phyloP scores from a whole-genome alignment of 345 rosid species.

The Iberis pinnata region DNA sequence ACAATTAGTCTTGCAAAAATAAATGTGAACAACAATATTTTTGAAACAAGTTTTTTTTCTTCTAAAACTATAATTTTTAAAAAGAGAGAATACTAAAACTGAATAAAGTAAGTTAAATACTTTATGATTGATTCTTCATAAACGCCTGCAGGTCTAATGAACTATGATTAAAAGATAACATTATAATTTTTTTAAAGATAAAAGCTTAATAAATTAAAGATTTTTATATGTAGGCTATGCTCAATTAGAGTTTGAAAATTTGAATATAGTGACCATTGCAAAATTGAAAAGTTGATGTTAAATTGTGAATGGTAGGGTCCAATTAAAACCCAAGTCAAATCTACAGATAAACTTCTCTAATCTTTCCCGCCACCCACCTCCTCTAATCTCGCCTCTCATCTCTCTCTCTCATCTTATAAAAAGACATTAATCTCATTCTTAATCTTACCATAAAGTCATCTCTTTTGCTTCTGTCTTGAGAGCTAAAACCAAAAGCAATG shows the following conservation, averaged over 20 bases:
- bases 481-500: slow-evolving; percentile 4
- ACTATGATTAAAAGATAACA: slow-evolving; percentile 5
- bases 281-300: slow-evolving; percentile 18
- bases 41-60: no score
- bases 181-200: no score
- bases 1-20: no score
- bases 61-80: no score
- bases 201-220: background rate
- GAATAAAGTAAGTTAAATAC: background rate
- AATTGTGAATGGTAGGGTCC: slow-evolving; percentile 19
- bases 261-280: slow-evolving; percentile 19
- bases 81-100: no score
- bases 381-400: slow-evolving; percentile 34
- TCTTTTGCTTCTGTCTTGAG: slow-evolving; percentile 2
- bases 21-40: no score
- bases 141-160: background rate
- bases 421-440: slow-evolving; percentile 18
- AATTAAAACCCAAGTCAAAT: slow-evolving; percentile 22
- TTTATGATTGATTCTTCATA: background rate
- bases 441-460: slow-evolving; percentile 2
- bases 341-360: slow-evolving; percentile 26
- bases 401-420: slow-evolving; percentile 24
- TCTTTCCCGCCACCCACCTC: slow-evolving; percentile 37
- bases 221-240: slow-evolving; percentile 1
- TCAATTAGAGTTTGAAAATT: background rate